These are phyloP conservation scores for Pyricularia sp. DNA, from an alignment of 2,329 filamentous ascomycete species.

Conservation along the genomic window DNA sequence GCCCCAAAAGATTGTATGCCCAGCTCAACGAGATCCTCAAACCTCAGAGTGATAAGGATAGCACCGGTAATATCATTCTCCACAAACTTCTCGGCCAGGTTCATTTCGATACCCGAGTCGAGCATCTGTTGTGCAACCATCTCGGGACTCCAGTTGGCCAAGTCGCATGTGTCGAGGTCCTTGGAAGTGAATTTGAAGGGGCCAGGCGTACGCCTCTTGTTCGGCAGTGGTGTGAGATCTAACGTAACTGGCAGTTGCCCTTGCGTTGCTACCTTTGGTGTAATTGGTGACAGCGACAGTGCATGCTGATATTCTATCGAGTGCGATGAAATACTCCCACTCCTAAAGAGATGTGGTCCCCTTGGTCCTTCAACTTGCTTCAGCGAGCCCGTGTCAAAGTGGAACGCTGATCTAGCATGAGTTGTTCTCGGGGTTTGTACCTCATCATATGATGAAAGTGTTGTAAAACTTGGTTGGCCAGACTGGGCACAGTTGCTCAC, in stretches of 20 bases:
- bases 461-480: slow-evolving; percentile 66
- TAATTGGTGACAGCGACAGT: slow-evolving; percentile 60
- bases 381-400: slow-evolving; percentile 41
- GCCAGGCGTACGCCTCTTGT: slow-evolving; percentile 28
- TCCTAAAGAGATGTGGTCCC: slow-evolving; percentile 77
- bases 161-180: slow-evolving; percentile 43
- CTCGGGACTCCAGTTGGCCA: slow-evolving; percentile 57
- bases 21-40: slow-evolving; percentile 73
- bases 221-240: slow-evolving; percentile 24
- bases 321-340: slow-evolving; percentile 45
- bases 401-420: slow-evolving; percentile 45
- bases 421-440: slow-evolving; percentile 61
- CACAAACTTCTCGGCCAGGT: slow-evolving; percentile 71
- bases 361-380: slow-evolving; percentile 66
- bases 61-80: slow-evolving; percentile 85
- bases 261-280: slow-evolving; percentile 42
- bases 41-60: slow-evolving; percentile 81
- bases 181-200: slow-evolving; percentile 43
- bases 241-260: slow-evolving; percentile 22
- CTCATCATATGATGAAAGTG: slow-evolving; percentile 78
- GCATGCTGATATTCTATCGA: slow-evolving; percentile 35
- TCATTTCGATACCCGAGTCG: slow-evolving; percentile 63
- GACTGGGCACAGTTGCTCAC: slow-evolving; percentile 31
- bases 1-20: slow-evolving; percentile 73
- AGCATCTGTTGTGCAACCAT: slow-evolving; percentile 82